Evolutionary conservation across 176 grass and related monocot species (phyloP), one percentile per base, ranked within the genome.

Genomic region (Oryza meyeriana): DNA sequence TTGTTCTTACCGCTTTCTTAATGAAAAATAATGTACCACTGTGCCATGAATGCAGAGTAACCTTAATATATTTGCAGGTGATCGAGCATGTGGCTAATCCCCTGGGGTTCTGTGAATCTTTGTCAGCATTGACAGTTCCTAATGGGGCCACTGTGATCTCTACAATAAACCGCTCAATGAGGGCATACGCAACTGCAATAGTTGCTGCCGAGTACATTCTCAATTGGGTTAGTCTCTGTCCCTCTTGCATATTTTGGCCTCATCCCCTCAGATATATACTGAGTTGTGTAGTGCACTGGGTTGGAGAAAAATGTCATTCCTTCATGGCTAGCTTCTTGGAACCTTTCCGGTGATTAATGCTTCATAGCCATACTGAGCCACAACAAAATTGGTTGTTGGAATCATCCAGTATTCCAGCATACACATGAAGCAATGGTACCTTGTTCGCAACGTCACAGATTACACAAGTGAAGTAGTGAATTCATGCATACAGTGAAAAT

Each of bases 21-120:
- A 76, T 61, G 11, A 22, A 31, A 64, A 52, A 18, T 57, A 44
- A 66, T 82, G 41, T 84, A 44, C 22, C 0, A 10, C 52, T 64
- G 24, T 44, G 64, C 66, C 35, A 72, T 38, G 68, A 75, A 58
- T 71, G 26, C 69, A 20, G 40, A 81, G 72, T 77, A 44, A 35
- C 10, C 28, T 84, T 64, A 26, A 64, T 85, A 70, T 89, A 7
- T 13, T 84, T 91, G 70, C 86, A 98, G 95, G 95, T 98, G 79
- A 98, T 98, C 69, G 95, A 98, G 68, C 95, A 98, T 22, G 95
- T 98, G 33, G 88, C 88, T 77, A 86, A 88, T 83, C 90, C 95
- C 59, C 40, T 64, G 59, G 92, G 93, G 25, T 98, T 98, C 41
- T 98, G 95, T 74, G 79, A 93, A 82, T 98, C 90, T 47, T 86